Base-by-base conservation (phyloP, 306 rosid genomes). In the Vigna mungo region DNA sequence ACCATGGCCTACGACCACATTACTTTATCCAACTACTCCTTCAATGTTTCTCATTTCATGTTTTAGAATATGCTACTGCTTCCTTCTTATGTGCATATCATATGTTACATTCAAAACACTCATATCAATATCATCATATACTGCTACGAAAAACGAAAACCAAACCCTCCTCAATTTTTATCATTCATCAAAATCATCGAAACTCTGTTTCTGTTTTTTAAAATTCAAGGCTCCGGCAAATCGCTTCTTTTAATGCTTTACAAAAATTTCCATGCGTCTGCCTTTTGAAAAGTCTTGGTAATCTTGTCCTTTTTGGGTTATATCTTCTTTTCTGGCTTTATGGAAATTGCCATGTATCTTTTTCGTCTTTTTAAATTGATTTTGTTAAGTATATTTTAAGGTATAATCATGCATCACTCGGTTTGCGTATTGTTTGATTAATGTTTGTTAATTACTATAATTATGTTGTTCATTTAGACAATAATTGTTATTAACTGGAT, bases 51-150 rank as follows among this genome's bases (percentile, higher is more conserved):
- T 61, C 25, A 0, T 61, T 61, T 18, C 70, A 64, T 36, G 34
- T 65, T 18, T 64, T 64, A 65, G 52, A 65, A 65, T 65, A 65
- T 65, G 71, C 49, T 65, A 41, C 51, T n/a, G n/a, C n/a, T n/a
- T n/a, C n/a, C n/a, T n/a, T 23, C 27, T 23, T 2, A 2, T 23
- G 2, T 23, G 27, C 27, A 23, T 23, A 23, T n/a, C n/a, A n/a
- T n/a, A n/a, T n/a, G n/a, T n/a, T n/a, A n/a, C n/a, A n/a, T n/a
- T n/a, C n/a, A n/a, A n/a, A n/a, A n/a, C n/a, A n/a, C n/a, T 23
- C 27, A 2, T 23, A 23, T 23, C n/a, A n/a, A n/a, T 0, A 25
- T 25, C 27, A 25, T 25, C 27, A 25, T 25, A 25, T 0, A 25
- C 27, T 25, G 27, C 27, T 0, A 2, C 27, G 0, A 25, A 2